Evolutionary conservation across 257 asterid species (phyloP).

Genomic region (Leonotis leonurus): DNA sequence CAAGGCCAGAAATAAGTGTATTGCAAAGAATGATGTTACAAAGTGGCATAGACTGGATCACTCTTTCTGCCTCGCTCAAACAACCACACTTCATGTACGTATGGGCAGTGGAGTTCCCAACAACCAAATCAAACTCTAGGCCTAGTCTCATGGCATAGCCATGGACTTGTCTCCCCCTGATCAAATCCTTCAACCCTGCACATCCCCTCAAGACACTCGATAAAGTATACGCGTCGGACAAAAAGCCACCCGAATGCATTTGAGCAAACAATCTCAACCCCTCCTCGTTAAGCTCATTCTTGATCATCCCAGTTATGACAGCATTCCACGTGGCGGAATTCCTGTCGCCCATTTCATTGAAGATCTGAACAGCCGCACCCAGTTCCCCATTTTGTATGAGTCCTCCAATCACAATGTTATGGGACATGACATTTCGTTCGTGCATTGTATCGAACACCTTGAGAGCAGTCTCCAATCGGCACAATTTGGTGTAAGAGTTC

Average conservation of each 20-base stretch:
- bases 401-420: conserved; percentile 74
- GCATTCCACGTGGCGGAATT: conserved; percentile 96
- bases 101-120: conserved; percentile 70
- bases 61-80: conserved; percentile 55
- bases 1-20: conserved; percentile 75
- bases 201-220: conserved; percentile 80
- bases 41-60: conserved; percentile 51
- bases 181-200: conserved; percentile 76
- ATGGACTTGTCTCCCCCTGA: conserved; percentile 65
- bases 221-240: conserved; percentile 63
- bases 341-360: conserved; percentile 55
- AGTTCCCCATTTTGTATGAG: conserved; percentile 49
- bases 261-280: conserved; percentile 42
- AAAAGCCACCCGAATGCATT: conserved; percentile 54
- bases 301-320: conserved; percentile 57
- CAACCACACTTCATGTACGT: conserved; percentile 76
- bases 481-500: conserved; percentile 48
- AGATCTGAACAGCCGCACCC: conserved; percentile 43
- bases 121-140: conserved; percentile 44
- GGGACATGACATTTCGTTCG: conserved; percentile 59
- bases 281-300: conserved; percentile 49
- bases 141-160: conserved; percentile 46
- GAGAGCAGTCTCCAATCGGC: conserved; percentile 33
- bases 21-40: conserved; percentile 52
- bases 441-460: conserved; percentile 61